Percentiles rank a stretch among this genome's conserved stretches.
These are phyloP conservation scores for Litsea cubeba DNA, from an alignment of 164 flowering plant species.

Conservation along the genomic window DNA sequence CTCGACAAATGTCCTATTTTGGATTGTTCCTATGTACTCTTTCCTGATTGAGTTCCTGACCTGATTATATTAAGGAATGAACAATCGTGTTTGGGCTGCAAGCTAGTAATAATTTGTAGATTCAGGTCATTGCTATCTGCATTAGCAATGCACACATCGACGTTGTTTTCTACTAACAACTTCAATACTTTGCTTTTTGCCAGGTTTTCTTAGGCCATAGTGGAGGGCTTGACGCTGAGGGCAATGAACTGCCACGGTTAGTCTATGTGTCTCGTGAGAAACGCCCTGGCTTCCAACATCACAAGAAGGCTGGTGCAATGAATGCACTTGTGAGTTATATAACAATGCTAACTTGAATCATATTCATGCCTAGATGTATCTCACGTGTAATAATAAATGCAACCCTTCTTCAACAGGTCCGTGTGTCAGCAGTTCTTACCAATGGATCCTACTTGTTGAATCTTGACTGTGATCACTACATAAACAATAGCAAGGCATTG, in stretches of 20 bases:
- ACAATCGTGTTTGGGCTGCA: too few relatives aligned
- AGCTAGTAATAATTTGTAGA: too few relatives aligned
- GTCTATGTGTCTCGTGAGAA: conserved; percentile 58
- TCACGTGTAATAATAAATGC: not conserved
- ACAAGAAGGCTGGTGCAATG: conserved; percentile 71
- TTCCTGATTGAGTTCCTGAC: too few relatives aligned
- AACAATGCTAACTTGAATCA: not conserved
- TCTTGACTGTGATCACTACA: conserved; percentile 72
- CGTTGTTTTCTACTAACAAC: too few relatives aligned
- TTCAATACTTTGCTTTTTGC: not conserved
- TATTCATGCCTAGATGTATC: not conserved
- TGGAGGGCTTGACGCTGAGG: conserved; percentile 46
- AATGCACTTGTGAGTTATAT: conserved; percentile 49
- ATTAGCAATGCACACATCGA: too few relatives aligned
- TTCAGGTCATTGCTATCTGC: too few relatives aligned
- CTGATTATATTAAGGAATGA: too few relatives aligned
- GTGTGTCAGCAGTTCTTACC: conserved; percentile 62
- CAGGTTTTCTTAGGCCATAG: conserved; percentile 49
- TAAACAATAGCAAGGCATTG: conserved; percentile 64
- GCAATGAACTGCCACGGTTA: conserved; percentile 45
- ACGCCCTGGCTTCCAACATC: conserved; percentile 57
- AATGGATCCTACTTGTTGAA: conserved; percentile 62
- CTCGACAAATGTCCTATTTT: too few relatives aligned
- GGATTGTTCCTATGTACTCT: not conserved
- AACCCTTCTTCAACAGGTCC: conserved; percentile 19